Base-by-base conservation (phyloP, 1,284 basidiomycete species). In the Apiotrichum veenhuisii region DNA sequence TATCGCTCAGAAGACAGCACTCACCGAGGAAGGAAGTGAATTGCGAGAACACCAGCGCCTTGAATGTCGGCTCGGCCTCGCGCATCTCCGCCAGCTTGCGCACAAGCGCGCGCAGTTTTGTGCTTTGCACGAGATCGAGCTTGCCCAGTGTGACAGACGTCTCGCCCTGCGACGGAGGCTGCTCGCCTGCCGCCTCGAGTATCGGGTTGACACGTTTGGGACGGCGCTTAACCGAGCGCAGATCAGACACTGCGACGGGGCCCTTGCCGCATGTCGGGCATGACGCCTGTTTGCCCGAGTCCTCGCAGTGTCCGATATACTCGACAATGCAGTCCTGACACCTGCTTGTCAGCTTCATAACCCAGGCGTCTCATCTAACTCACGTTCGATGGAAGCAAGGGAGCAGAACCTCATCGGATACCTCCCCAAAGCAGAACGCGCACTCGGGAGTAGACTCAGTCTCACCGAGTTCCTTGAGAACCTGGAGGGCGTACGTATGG, bases 1-100 rank as follows among this genome's bases (percentile, higher is more conserved):
- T 43, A 5, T 3, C 17, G 10, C 12, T 51, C n/a, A 15, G 45
- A 18, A 2, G 18, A 2, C 20, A 30, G 12, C 25, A 57, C 71
- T 57, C 48, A 71, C 71, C 70, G 10, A 92, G 78, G 73, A 91
- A 92, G 22, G 84, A 86, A 0, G 76, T 77, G 52, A 77, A 75
- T 67, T 95, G 91, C 2, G 89, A 92, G 73, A 94, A 94, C 2
- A 95, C 87, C 33, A 95, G 85, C 1, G 87, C 89, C 56, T 90
- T 85, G 73, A 91, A 89, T 59, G 80, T 82, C 2, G 89, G 87
- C 62, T 94, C 88, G 42, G 72, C 71, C 43, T 57, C 53, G 33
- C 70, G 61, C 62, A 76, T 66, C 23, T 50, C 43, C 17, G 69
- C 69, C n/a, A 77, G 61, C 57, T 71, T 70, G 48, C 72, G 63